Base-by-base conservation (phyloP, 2,329 filamentous ascomycete genomes). In the Hypocrella siamensis region DNA sequence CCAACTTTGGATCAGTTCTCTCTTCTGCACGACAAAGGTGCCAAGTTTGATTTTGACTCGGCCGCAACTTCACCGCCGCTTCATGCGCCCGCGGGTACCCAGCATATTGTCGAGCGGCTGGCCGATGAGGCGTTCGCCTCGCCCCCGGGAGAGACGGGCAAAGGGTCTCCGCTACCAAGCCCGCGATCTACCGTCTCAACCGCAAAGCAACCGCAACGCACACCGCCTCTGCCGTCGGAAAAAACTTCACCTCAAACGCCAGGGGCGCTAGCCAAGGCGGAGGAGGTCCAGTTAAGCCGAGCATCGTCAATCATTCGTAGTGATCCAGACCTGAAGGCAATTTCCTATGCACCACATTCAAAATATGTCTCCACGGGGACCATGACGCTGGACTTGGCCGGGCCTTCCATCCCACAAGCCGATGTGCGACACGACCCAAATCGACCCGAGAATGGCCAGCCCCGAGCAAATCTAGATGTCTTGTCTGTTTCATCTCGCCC, bases 1-100 rank as follows among this genome's bases (percentile, higher is more conserved):
- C 90, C 90, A 1, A 86, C 83, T 5, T 63, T 98, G 17, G 86
- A 96, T 46, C 83, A 96, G 43, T 98, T 98, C 48, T 78, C 88
- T 3, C 62, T 98, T 14, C 60, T 94, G 28, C 84, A 93, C 43
- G 85, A 96, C 39, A 72, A 81, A 38, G 80, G 81, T 3, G 59
- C 72, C 38, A 86, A 83, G 37, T 94, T 94, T 44, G 77, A 88
- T 33, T 94, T 94, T 49, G 77, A 82, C 36, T 54, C 60, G 6
- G 60, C 66, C 17, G 54, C 58, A 25, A 52, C 61, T 9, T 54
- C 57, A 26, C 54, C 69, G 19, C 60, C 62, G n/a, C 48, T 68
- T 19, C 63, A 65, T 14, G 62, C 67, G 32, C 35, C 39, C 6
- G 39, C 46, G 6, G 53, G 83, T 12, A 73, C 67, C 19, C 70